phyloP scores from a whole-genome alignment of 768 basidiomycete genomes.

The Leccinum truebloodii region DNA sequence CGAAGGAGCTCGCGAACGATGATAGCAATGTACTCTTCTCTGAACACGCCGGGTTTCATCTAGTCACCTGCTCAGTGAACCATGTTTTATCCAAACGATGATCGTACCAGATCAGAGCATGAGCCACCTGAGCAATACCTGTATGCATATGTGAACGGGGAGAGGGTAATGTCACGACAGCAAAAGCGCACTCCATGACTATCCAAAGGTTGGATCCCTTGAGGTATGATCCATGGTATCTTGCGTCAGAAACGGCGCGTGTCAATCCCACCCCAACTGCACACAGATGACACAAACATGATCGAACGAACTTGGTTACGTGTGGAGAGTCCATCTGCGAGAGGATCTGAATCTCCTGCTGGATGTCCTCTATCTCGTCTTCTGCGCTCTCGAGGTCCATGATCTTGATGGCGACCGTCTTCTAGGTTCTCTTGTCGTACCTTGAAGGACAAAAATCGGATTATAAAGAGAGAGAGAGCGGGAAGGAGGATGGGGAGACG shows the following conservation, averaged over 20 bases:
- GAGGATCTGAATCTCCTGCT: slow-evolving; percentile 98
- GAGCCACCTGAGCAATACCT: slow-evolving; percentile 98
- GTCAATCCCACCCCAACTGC: slow-evolving; percentile 36
- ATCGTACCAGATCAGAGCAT: slow-evolving; percentile 89
- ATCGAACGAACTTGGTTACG: slow-evolving; percentile 82
- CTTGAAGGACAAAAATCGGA: slow-evolving; percentile 40
- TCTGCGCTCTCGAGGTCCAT: slow-evolving; percentile 99
- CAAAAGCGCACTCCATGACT: slow-evolving; percentile 55
- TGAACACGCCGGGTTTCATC: slow-evolving; percentile 99
- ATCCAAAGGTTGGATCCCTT: slow-evolving; percentile 99
- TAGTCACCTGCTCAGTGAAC: slow-evolving; percentile 35
- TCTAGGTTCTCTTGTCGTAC: slow-evolving; percentile 93
- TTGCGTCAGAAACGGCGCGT: slow-evolving; percentile 32
- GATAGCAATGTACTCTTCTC: slow-evolving; percentile 99
- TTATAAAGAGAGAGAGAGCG: slow-evolving; percentile 6
- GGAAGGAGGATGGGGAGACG: slow-evolving; percentile 22
- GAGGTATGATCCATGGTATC: slow-evolving; percentile 95
- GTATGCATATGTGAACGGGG: slow-evolving; percentile 11
- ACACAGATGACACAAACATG: slow-evolving; percentile 24
- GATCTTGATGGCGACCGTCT: slow-evolving; percentile 99
- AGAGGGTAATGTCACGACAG: neutral
- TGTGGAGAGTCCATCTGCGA: slow-evolving; percentile 94
- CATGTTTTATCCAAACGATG: slow-evolving; percentile 3
- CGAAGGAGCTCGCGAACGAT: slow-evolving; percentile 89
- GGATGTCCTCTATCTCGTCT: slow-evolving; percentile 99